These are phyloP conservation scores for Gynandropsis gynandra DNA, from an alignment of 345 rosid species.

Conservation along the genomic window DNA sequence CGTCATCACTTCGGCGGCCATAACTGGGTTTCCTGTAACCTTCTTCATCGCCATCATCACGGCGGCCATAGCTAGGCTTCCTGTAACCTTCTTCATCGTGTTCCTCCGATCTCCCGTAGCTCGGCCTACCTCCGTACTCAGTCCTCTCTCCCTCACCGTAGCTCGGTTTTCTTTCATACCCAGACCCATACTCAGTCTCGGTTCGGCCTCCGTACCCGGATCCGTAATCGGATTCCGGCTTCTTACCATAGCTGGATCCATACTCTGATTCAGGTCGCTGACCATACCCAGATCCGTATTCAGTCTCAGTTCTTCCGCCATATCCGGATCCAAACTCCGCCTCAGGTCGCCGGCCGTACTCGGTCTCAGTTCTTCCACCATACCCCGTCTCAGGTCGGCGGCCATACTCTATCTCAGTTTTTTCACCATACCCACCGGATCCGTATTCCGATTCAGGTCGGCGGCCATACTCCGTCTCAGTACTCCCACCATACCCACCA, in stretches of 20 bases:
- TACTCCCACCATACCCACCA: conserved; percentile 16
- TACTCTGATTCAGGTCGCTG: conserved; percentile 24
- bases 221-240: conserved; percentile 18
- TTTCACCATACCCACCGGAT: conserved; percentile 35
- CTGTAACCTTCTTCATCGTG: conserved; percentile 27
- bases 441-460: conserved; percentile 10
- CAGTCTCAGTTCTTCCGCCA: conserved; percentile 25
- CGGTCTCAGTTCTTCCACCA: conserved; percentile 29
- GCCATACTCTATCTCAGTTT: conserved; percentile 32
- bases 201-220: conserved; percentile 23
- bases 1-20: conserved; percentile 49
- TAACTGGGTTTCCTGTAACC: conserved; percentile 29
- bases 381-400: conserved; percentile 25
- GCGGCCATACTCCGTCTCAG: conserved; percentile 25
- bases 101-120: conserved; percentile 32
- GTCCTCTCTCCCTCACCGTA: conserved; percentile 26
- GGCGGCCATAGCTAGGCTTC: conserved; percentile 33
- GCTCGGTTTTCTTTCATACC: conserved; percentile 20
- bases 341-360: conserved; percentile 32
- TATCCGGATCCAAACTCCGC: conserved; percentile 37
- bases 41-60: conserved; percentile 38
- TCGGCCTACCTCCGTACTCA: conserved; percentile 6
- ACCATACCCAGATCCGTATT: conserved; percentile 23
- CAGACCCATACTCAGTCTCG: conserved; percentile 20
- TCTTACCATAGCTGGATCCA: conserved; percentile 30